phyloP scores from a whole-genome alignment of 1,284 basidiomycete species.

The Trichosporon sp. region DNA sequence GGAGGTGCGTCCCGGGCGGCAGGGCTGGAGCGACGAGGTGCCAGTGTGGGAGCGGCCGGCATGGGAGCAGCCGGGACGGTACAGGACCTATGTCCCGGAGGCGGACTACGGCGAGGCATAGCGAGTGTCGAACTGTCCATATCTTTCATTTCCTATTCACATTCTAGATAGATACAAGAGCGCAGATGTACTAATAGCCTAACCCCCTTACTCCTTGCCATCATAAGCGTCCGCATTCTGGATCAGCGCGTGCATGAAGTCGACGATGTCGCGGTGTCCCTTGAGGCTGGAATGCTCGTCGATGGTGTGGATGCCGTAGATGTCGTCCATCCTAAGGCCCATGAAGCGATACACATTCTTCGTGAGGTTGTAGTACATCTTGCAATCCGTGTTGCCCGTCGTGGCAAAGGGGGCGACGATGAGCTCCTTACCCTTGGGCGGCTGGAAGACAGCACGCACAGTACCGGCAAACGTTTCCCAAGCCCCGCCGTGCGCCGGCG shows the following conservation, averaged over 20 bases:
- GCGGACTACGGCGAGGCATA: conserved; percentile 15
- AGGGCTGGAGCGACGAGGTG: background rate
- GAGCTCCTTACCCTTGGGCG: conserved; percentile 42
- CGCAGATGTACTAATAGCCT: background rate
- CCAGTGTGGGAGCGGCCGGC: conserved; percentile 22
- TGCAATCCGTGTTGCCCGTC: conserved; percentile 44
- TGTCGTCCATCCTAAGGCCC: conserved; percentile 31
- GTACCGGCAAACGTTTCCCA: conserved; percentile 56
- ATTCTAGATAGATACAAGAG: background rate
- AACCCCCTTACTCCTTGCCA: conserved; percentile 41
- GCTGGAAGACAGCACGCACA: conserved; percentile 48
- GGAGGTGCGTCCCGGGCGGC: conserved; percentile 61
- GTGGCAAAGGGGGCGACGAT: conserved; percentile 50
- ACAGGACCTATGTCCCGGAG: conserved; percentile 27
- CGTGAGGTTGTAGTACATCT: conserved; percentile 55
- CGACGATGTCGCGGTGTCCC: conserved; percentile 44
- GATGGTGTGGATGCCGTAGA: conserved; percentile 49
- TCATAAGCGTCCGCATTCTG: conserved; percentile 52
- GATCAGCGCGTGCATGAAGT: conserved; percentile 54
- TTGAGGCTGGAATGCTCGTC: conserved; percentile 49
- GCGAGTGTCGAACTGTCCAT: background rate
- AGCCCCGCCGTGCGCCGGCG: conserved; percentile 45
- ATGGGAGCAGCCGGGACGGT: conserved; percentile 33
- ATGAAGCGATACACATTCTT: conserved; percentile 54
- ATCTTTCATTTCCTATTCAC: background rate